A percentile compares a stretch with the other conserved stretches of the same genome.
Evolutionary conservation across 495 filamentous ascomycete species (phyloP).

Genomic region (Penicillium arizonense): DNA sequence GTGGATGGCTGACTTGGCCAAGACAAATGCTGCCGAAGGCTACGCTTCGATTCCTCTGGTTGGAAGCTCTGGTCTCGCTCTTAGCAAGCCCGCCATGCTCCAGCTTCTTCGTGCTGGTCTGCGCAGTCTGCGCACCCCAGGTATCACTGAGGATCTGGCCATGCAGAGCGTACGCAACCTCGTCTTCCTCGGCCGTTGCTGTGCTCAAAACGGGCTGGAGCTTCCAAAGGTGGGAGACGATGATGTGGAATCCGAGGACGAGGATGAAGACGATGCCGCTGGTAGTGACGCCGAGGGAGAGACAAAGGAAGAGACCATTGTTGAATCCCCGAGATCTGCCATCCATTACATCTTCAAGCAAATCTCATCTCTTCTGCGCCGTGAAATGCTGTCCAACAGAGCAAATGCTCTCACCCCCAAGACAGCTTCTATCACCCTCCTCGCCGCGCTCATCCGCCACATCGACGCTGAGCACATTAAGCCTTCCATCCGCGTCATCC

Average conservation of each 20-base stretch:
- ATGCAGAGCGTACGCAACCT: slow-evolving; percentile 74
- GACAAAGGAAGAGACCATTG: slow-evolving; percentile 25
- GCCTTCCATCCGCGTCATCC: slow-evolving; percentile 58
- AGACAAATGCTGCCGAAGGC: slow-evolving; percentile 51
- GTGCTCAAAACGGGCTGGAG: slow-evolving; percentile 60
- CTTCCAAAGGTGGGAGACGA: slow-evolving; percentile 40
- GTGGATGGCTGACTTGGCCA: slow-evolving; percentile 77
- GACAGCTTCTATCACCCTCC: slow-evolving; percentile 69
- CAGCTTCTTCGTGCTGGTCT: slow-evolving; percentile 63
- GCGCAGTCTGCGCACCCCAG: slow-evolving; percentile 62
- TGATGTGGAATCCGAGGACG: slow-evolving; percentile 39
- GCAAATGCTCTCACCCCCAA: slow-evolving; percentile 65
- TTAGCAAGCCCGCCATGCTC: slow-evolving; percentile 63
- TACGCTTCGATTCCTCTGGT: slow-evolving; percentile 58
- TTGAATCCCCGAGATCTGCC: slow-evolving; percentile 39
- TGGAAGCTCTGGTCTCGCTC: slow-evolving; percentile 67
- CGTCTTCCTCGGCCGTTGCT: slow-evolving; percentile 69
- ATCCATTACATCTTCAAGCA: slow-evolving; percentile 72
- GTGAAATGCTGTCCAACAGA: slow-evolving; percentile 65
- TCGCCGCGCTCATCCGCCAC: slow-evolving; percentile 59
- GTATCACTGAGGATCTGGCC: slow-evolving; percentile 65
- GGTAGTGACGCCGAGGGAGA: slow-evolving; percentile 25
- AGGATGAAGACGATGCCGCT: slow-evolving; percentile 43
- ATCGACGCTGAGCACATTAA: slow-evolving; percentile 55
- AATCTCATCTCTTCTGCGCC: slow-evolving; percentile 72